These are phyloP conservation scores for Elaeis oleifera DNA, from an alignment of 202 grass and related monocot genomes.

Conservation along the genomic window DNA sequence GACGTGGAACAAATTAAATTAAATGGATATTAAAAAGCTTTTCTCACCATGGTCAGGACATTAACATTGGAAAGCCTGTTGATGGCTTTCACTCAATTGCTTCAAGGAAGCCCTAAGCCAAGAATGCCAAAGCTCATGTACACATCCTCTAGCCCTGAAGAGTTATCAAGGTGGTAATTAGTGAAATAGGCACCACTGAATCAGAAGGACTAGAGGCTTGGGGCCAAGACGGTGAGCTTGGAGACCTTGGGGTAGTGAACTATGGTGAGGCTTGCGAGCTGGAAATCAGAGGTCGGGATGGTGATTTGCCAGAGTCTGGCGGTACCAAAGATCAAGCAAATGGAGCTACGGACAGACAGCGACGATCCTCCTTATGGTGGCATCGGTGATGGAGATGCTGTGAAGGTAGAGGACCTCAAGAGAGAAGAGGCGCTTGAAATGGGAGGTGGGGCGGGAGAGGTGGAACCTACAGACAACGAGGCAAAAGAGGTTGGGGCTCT, in stretches of 20 bases:
- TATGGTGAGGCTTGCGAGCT: conserved; percentile 58
- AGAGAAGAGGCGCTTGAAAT: conserved; percentile 10
- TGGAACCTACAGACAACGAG: conserved; percentile 50
- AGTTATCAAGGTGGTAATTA: conserved; percentile 29
- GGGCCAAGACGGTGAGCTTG: conserved; percentile 36
- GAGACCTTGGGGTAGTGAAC: conserved; percentile 57
- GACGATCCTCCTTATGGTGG: conserved; percentile 43
- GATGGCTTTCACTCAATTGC: conserved; percentile 43
- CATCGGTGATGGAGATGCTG: conserved; percentile 41
- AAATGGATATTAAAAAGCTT: too few species aligned
- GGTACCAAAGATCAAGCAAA: conserved; percentile 51
- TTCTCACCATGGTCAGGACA: conserved; percentile 33
- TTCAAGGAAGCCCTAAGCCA: conserved; percentile 32
- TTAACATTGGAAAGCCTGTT: conserved; percentile 46
- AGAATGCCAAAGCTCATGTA: conserved; percentile 54
- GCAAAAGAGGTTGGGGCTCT: conserved; percentile 40
- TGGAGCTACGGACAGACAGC: conserved; percentile 45
- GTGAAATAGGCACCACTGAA: conserved; percentile 53
- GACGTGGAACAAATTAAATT: too few species aligned
- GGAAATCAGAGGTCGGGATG: conserved; percentile 25
- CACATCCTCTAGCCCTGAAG: conserved; percentile 37
- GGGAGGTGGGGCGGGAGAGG: conserved; percentile 32
- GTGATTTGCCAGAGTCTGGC: conserved; percentile 48
- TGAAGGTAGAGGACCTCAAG: conserved; percentile 64
- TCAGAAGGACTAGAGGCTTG: conserved; percentile 44